Evolutionary conservation across 1,284 basidiomycete species (phyloP).

Genomic region (Microbotryum silenes-acaulis): DNA sequence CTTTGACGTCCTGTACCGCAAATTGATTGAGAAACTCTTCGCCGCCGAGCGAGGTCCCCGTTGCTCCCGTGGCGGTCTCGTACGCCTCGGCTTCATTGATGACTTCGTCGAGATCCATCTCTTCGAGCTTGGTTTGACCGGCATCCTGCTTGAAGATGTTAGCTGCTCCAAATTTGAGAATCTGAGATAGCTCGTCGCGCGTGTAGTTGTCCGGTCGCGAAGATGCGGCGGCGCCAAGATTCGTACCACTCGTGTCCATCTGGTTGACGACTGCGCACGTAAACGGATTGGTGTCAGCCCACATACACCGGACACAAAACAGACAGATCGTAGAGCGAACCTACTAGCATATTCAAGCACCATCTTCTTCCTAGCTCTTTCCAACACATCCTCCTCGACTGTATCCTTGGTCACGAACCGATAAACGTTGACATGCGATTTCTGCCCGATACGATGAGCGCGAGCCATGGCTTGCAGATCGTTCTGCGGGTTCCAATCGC

Average conservation of each 20-base stretch:
- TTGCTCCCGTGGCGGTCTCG: conserved; percentile 64
- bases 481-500: conserved; percentile 82
- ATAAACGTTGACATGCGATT: conserved; percentile 96
- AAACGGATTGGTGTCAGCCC: conserved; percentile 11
- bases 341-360: conserved; percentile 96
- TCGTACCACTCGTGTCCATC: conserved; percentile 97
- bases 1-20: conserved; percentile 95
- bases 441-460: conserved; percentile 93
- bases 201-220: conserved; percentile 83
- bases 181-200: conserved; percentile 96
- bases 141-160: conserved; percentile 99
- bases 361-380: conserved; percentile 99
- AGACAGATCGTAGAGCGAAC: conserved; percentile 41
- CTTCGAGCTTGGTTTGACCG: conserved; percentile 87
- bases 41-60: conserved; percentile 83
- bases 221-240: conserved; percentile 67
- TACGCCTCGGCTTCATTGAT: conserved; percentile 94
- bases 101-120: conserved; percentile 98
- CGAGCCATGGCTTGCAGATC: conserved; percentile 98
- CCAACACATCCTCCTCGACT: conserved; percentile 96
- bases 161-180: conserved; percentile 97
- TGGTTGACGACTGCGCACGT: conserved; percentile 80
- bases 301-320: neutral
- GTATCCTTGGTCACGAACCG: conserved; percentile 97
- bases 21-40: conserved; percentile 94